Evolutionary conservation across 257 asterid genomes (phyloP), one percentile per base, ranked within the genome.

Genomic region (Pogostemon cablin): DNA sequence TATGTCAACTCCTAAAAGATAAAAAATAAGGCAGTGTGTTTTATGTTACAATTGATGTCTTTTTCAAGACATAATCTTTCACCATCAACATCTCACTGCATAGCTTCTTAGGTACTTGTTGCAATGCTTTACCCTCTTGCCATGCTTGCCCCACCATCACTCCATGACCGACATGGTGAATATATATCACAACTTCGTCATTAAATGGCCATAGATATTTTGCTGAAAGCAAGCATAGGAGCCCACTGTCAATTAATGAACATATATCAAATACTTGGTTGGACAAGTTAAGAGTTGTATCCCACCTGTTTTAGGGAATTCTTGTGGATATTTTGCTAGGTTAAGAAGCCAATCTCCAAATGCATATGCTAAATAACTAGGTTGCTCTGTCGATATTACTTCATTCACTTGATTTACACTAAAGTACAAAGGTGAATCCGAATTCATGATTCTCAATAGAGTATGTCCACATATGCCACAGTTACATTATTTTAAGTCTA

Each of bases 351-450:
- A 95, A 25, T 85, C 95, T 64, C 95, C 96, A 63, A 91, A 87
- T 81, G 87, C 95, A 70, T 89, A 91, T 0, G 95, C 91, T 11
- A 91, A 86, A 72, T 91, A 96, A 84, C 97, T 89, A 54, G 97
- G 96, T 66, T 89, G 81, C 79, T 91, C 97, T 37, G 97, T 91
- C 50, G 95, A 80, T 87, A 91, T 76, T 60, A 91, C 93, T 83
- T 91, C 96, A 70, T 80, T 77, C 67, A 71, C 44, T 66, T 84
- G 81, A 70, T 54, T 82, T 42, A 83, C 82, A 38, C 54, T 80
- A 65, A 91, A 91, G 86, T 91, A 91, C 80, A 89, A 72, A 69
- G 97, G 95, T 52, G 50, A 75, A 38, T 68, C 6, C 64, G 89
- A 74, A 48, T 80, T 79, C 67, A 85, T 63, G 65, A 87, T 62